Evolutionary conservation across 108 stramenopile species (phyloP).

Genomic region (Skeletonema menzelii): DNA sequence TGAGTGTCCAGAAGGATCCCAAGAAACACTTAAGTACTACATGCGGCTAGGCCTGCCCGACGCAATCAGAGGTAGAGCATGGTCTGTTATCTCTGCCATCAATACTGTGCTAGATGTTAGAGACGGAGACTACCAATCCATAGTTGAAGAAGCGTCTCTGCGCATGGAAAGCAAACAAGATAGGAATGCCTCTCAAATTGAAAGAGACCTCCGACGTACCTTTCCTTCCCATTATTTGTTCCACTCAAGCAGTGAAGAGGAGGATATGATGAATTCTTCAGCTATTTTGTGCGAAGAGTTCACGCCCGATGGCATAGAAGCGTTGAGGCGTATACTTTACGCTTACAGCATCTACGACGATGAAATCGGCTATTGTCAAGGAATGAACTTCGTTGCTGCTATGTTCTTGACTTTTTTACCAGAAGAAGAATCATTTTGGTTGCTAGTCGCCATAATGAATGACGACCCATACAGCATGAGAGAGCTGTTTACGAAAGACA

Average conservation of each 20-base stretch:
- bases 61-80: conserved; percentile 5
- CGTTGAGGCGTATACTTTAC: conserved; percentile 63
- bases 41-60: conserved; percentile 26
- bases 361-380: conserved; percentile 93
- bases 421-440: conserved; percentile 79
- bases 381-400: conserved; percentile 89
- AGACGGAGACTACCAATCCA: conserved; percentile 11
- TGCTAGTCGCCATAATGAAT: conserved; percentile 68
- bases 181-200: conserved; percentile 42
- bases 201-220: conserved; percentile 85
- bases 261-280: conserved; percentile 10
- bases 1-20: neutral
- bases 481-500: conserved; percentile 64
- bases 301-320: conserved; percentile 48
- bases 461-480: conserved; percentile 59
- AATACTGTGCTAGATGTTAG: conserved; percentile 15
- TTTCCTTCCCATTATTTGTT: conserved; percentile 86
- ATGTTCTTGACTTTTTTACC: conserved; percentile 70
- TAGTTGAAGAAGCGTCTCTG: conserved; percentile 4
- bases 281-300: neutral
- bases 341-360: conserved; percentile 76
- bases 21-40: conserved; percentile 11
- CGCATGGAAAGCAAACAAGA: neutral
- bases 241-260: conserved; percentile 29
- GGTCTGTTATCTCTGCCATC: conserved; percentile 19